Base-by-base conservation (phyloP, 2,329 filamentous ascomycete species). In the Venturia asperata region DNA sequence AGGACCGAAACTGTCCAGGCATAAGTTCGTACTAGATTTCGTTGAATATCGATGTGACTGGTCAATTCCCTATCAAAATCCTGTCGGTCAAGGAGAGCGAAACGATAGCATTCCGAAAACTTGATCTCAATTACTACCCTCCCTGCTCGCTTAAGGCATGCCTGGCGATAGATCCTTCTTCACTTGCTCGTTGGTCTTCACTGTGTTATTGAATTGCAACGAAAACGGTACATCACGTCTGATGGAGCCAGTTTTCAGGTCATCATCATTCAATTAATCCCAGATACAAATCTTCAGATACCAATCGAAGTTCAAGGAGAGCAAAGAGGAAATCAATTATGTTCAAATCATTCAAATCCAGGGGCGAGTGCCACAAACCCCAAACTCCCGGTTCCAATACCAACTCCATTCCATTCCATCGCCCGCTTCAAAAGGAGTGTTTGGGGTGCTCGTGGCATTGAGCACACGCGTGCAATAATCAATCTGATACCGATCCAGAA, bases 251-350 rank as follows among this genome's bases (percentile, higher is more conserved):
- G 1, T 58, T 10, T n/a, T 9, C 5, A 37, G 52, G 52, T 58
- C 52, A 37, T 58, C 52, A 37, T 58, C 52, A 58, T 37, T 58
- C 52, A 39, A 37, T 58, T 58, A n/a, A 34, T 58, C 30, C 37
- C 24, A 24, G 19, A n/a, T 58, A 58, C 52, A 58, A 37, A 34
- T 9, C 27, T 58, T 37, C 52, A 58, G 52, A 58, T 24, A 58
- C 11, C 52, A 58, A 37, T n/a, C 15, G 52, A 27, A 58, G 19
- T 17, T 58, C 52, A 58, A 34, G 30, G 52, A 37, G 30, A 37
- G 30, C 10, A 37, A 37, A 37, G 52, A 58, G 52, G 27, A 58
- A 58, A 39, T 58, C 52, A n/a, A 37, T 58, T 58, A 37, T 58
- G 30, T 19, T 58, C 52, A 39, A 19, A 21, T 58, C 52, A 10